phyloP scores from a whole-genome alignment of 1,284 basidiomycete genomes.

The Fomitopsis betulina region DNA sequence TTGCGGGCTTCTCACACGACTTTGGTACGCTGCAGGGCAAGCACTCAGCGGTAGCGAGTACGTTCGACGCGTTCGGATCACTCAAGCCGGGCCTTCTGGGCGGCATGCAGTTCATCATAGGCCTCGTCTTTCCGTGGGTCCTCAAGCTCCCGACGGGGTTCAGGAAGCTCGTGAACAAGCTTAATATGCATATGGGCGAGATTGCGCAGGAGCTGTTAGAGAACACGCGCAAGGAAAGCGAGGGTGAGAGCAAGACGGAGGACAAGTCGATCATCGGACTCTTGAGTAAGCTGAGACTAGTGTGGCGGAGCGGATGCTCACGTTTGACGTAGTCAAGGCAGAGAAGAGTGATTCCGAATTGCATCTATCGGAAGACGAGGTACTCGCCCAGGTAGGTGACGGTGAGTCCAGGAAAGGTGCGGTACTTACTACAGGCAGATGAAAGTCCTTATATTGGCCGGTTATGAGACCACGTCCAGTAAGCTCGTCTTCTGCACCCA shows the following conservation, averaged over 20 bases:
- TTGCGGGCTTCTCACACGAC: conserved; percentile 53
- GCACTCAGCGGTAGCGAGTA: conserved; percentile 36
- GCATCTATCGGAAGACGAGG: conserved; percentile 60
- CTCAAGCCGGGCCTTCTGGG: conserved; percentile 21
- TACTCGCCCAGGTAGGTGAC: conserved; percentile 46
- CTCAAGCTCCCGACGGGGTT: conserved; percentile 38
- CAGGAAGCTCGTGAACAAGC: conserved; percentile 30
- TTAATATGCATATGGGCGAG: conserved; percentile 37
- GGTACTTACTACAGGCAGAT: conserved; percentile 18
- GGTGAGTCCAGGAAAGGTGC: not conserved
- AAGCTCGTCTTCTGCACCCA: conserved; percentile 4
- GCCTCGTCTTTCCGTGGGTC: conserved; percentile 39
- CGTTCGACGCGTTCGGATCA: conserved; percentile 39
- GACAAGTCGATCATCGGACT: conserved; percentile 52
- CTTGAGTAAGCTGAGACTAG: conserved; percentile 35
- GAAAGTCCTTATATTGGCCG: conserved; percentile 35
- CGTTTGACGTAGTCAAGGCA: conserved; percentile 40
- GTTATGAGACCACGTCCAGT: conserved; percentile 41
- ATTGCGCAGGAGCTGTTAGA: conserved; percentile 45
- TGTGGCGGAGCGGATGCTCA: not conserved
- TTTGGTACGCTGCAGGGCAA: conserved; percentile 50
- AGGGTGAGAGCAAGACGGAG: conserved; percentile 29
- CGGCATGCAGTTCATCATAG: conserved; percentile 35
- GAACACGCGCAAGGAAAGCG: conserved; percentile 37
- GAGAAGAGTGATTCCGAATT: conserved; percentile 37